Percentiles rank a stretch among this genome's conserved stretches.
These are phyloP conservation scores for Cucurbita argyrosperma DNA, from an alignment of 306 rosid genomes.

Conservation along the genomic window DNA sequence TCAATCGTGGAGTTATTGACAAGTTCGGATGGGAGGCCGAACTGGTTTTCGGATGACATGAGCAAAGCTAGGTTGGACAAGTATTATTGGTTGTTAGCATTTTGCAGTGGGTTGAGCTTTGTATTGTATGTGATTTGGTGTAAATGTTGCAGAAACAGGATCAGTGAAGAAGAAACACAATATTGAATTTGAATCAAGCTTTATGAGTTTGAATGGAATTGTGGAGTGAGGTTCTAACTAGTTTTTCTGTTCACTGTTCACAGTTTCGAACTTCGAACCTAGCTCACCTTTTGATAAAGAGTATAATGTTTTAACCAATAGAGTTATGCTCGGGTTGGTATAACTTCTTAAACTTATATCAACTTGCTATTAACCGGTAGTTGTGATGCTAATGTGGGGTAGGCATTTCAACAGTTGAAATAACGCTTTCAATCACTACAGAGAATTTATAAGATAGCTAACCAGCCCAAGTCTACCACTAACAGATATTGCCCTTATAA, in stretches of 20 bases:
- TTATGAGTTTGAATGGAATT: neutral
- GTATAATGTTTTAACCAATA: too few relatives aligned
- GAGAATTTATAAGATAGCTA: too few relatives aligned
- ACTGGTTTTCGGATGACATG: conserved; percentile 91
- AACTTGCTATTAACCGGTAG: too few relatives aligned
- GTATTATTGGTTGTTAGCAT: conserved; percentile 68
- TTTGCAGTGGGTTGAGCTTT: conserved; percentile 35
- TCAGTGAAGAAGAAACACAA: conserved; percentile 18
- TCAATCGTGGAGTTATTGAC: conserved; percentile 44
- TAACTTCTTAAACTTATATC: too few relatives aligned
- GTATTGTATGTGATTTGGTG: conserved; percentile 40
- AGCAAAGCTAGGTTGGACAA: conserved; percentile 58
- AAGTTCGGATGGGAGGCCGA: conserved; percentile 24
- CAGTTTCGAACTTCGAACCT: too few relatives aligned
- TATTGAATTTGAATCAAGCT: conserved; percentile 19
- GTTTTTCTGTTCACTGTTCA: neutral
- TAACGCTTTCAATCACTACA: too few relatives aligned
- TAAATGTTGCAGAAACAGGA: conserved; percentile 30
- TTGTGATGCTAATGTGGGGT: neutral
- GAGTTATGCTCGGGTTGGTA: too few relatives aligned
- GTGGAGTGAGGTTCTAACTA: neutral
- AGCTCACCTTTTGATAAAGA: too few relatives aligned
- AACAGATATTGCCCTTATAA: too few relatives aligned
- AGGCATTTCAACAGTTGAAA: too few relatives aligned
- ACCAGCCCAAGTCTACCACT: too few relatives aligned